Base-by-base conservation (phyloP, 1,284 basidiomycete genomes). In the Exobasidium rhododendri region DNA sequence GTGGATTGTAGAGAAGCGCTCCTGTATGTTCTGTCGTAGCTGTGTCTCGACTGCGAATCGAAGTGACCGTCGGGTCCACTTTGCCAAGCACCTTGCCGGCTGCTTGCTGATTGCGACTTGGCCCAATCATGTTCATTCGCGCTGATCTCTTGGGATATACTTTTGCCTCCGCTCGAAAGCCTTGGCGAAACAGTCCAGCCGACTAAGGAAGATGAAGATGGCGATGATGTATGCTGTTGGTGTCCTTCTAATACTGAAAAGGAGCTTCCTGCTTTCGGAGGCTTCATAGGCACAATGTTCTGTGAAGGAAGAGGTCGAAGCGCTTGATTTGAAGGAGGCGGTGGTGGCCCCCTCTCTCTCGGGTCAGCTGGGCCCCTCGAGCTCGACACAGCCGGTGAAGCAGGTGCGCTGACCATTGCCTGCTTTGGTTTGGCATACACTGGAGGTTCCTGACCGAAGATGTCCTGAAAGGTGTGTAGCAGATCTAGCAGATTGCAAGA, bases 381-480 rank as follows among this genome's bases (percentile, higher is more conserved):
- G 47, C 20, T 50, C 14, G 47, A 50, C 4, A 26, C 47, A 14
- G 13, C 24, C 44, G 64, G 59, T 29, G 67, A 62, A 2, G 66
- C 53, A 10, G 71, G 69, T 52, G 66, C 45, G 28, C 4, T 50
- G 4, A 26, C 3, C 13, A 50, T 26, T 50, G 47, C 13, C 0
- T 67, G 40, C n/a, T 65, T 73, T 1, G 92, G 89, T 81, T 89
- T 93, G 44, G 94, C 88, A 78, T 94, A 97, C 13, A 97, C 87
- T 3, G 94, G 94, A 47, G 94, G 94, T 62, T 88, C 85, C 28
- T 83, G 83, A 6, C 90, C 92, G 81, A 98, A 98, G 62, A 88
- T 83, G 45, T 86, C 84, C 70, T 89, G 88, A 83, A 92, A 85
- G 22, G 86, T 85, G 67, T 89, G 86, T 58, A 91, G 76, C 24